A percentile compares a stretch with the other conserved stretches of the same genome.
These are phyloP conservation scores for Diaporthe helianthi DNA, from an alignment of 2,329 filamentous ascomycete species.

Conservation along the genomic window DNA sequence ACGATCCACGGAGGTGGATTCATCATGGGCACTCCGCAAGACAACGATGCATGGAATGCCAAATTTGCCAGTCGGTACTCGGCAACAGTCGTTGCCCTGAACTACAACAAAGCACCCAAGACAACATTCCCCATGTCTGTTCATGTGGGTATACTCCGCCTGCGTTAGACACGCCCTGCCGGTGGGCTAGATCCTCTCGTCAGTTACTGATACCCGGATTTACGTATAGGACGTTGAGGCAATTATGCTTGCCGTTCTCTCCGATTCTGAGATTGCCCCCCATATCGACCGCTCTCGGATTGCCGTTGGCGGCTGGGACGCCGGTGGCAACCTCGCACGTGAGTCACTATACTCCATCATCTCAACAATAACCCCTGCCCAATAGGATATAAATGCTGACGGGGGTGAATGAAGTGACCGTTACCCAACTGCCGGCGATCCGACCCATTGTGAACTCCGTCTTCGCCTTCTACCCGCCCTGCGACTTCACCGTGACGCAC, in stretches of 20 bases:
- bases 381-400: not conserved
- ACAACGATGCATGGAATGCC: conserved; percentile 29
- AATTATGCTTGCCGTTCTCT: conserved; percentile 11
- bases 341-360: not conserved
- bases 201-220: not conserved
- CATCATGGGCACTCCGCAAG: conserved; percentile 28
- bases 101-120: conserved; percentile 29
- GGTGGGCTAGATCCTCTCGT: not conserved
- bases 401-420: not conserved
- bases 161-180: no score
- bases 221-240: conserved; percentile 14
- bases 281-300: conserved; percentile 21
- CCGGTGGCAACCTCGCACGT: conserved; percentile 24
- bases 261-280: conserved; percentile 18
- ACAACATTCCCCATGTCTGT: conserved; percentile 22
- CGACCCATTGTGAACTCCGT: conserved; percentile 27
- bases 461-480: conserved; percentile 27
- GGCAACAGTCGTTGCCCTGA: conserved; percentile 19
- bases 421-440: conserved; percentile 19
- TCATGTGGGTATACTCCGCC: not conserved
- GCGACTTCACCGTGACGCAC: conserved; percentile 23
- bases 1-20: conserved; percentile 28
- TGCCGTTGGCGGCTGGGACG: conserved; percentile 24
- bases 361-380: no score
- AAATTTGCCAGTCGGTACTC: conserved; percentile 24